Percentiles rank a stretch among this genome's conserved stretches.
phyloP scores from a whole-genome alignment of 163 green algal genomes.

The Scenedesmus sp. region DNA sequence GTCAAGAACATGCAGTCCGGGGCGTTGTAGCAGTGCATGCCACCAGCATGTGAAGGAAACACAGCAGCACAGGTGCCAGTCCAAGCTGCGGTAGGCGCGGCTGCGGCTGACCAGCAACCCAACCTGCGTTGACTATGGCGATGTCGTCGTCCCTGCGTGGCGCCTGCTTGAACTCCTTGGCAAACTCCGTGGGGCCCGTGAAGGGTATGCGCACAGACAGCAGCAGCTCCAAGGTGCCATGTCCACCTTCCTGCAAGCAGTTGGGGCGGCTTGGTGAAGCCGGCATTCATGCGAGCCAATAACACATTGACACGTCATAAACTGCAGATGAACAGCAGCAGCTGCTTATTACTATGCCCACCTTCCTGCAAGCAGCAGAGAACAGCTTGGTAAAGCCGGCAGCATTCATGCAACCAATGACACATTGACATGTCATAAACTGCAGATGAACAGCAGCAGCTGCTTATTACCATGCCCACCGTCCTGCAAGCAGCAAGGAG shows the following conservation, averaged over 20 bases:
- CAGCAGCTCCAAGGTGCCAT: slow-evolving; percentile 90
- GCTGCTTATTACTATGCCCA: slow-evolving; percentile 75
- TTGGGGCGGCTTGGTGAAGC: slow-evolving; percentile 64
- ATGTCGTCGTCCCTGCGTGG: slow-evolving; percentile 98
- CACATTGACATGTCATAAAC: neutral
- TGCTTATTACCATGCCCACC: slow-evolving; percentile 86
- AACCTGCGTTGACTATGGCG: slow-evolving; percentile 95
- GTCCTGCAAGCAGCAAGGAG: slow-evolving; percentile 85
- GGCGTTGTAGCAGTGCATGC: no score
- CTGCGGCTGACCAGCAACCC: no score
- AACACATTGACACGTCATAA: slow-evolving; percentile 66
- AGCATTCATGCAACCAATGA: neutral
- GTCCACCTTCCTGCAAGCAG: slow-evolving; percentile 87
- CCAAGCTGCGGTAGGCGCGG: no score
- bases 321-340: neutral
- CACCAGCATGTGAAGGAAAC: no score
- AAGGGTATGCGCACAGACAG: slow-evolving; percentile 87
- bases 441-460: slow-evolving; percentile 60
- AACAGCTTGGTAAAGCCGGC: neutral
- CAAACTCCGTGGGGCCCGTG: slow-evolving; percentile 85
- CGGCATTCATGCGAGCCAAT: no score
- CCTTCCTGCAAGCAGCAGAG: slow-evolving; percentile 85
- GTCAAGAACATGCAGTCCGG: no score
- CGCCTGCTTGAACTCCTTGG: slow-evolving; percentile 97
- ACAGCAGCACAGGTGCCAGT: no score